phyloP scores from a whole-genome alignment of 345 rosid genomes.

The Bretschneidera sinensis region DNA sequence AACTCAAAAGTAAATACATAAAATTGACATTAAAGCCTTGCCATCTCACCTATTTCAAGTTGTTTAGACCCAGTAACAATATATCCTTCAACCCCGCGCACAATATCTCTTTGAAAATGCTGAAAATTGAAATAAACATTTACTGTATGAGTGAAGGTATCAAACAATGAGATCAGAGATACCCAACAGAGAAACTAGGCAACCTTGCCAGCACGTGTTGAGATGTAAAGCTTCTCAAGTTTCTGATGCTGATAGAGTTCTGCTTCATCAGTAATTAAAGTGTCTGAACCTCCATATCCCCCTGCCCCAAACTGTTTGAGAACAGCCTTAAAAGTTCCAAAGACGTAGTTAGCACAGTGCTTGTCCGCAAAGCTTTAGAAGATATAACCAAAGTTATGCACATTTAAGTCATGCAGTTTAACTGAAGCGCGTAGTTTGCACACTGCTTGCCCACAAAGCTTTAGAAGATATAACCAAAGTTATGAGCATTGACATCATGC shows the following conservation, averaged over 20 bases:
- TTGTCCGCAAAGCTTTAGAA: background rate
- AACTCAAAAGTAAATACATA: background rate
- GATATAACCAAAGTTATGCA: background rate
- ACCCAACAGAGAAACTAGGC: slow-evolving; percentile 10
- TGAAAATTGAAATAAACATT: slow-evolving; percentile 27
- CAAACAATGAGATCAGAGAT: slow-evolving; percentile 1
- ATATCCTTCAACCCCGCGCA: slow-evolving; percentile 90
- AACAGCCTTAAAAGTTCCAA: slow-evolving; percentile 61
- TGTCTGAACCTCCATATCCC: slow-evolving; percentile 83
- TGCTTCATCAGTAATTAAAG: slow-evolving; percentile 59
- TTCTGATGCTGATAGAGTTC: slow-evolving; percentile 79
- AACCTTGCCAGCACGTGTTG: slow-evolving; percentile 93
- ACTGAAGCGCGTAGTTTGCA: too few relatives aligned
- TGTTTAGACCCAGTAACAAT: slow-evolving; percentile 82
- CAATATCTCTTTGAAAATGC: slow-evolving; percentile 92
- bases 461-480: background rate
- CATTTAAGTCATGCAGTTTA: slow-evolving; percentile 8
- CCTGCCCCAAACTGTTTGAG: slow-evolving; percentile 84
- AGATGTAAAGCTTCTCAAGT: slow-evolving; percentile 85
- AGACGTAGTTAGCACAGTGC: background rate
- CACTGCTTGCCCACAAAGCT: background rate
- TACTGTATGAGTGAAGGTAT: slow-evolving; percentile 3
- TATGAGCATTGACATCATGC: background rate
- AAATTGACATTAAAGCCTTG: slow-evolving; percentile 7
- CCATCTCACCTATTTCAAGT: slow-evolving; percentile 72